Evolutionary conservation across 805 yeast genomes (phyloP), one percentile per base, ranked within the genome.

Genomic region (Saturnispora ahearnii): DNA sequence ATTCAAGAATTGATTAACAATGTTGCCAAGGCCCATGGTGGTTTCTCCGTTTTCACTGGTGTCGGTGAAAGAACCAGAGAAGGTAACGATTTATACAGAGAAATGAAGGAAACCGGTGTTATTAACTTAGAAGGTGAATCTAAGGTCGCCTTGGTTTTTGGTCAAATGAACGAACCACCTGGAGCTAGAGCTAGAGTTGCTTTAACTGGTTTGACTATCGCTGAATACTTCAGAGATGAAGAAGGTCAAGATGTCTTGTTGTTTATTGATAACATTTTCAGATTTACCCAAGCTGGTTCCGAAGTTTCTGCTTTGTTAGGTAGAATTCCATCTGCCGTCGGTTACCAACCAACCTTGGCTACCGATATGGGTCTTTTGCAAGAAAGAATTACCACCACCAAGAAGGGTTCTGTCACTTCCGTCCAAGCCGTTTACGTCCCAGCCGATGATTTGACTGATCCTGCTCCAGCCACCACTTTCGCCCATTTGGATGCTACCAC

Each of bases 21-120:
- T 83, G 93, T 91, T 70, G 99, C 99, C 73, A 93, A 91, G 82
- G 98, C 99, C 69, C 98, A 91, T 76, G 99, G 98, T 88, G 98
- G 98, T 86, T 91, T 91, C 95, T 91, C 98, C 53, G 98, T 91
- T 63, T 91, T 91, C 85, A 86, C 96, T 68, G 99, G 99, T 89
- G 99, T 91, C 76, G 99, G 99, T 84, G 99, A 93, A 81, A 87
- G 99, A 80, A 91, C 99, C 80, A 93, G 99, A 87, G 99, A 91
- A 81, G 99, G 99, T 88, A 93, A 91, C 82, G 99, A 91, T 84
- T 84, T 91, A 76, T 91, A 91, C 95, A 95, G 96, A 83, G 99
- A 93, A 80, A 93, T 93, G 99, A 88, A 84, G 72, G 99, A 93
- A 81, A 91, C 99, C 62, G 98, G 98, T 82, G 98, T 93, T 78